Percentiles rank a stretch among this genome's conserved stretches.
Conservation (phyloP, 257 asterid genomes). For the Solanum appendiculatum region DNA sequence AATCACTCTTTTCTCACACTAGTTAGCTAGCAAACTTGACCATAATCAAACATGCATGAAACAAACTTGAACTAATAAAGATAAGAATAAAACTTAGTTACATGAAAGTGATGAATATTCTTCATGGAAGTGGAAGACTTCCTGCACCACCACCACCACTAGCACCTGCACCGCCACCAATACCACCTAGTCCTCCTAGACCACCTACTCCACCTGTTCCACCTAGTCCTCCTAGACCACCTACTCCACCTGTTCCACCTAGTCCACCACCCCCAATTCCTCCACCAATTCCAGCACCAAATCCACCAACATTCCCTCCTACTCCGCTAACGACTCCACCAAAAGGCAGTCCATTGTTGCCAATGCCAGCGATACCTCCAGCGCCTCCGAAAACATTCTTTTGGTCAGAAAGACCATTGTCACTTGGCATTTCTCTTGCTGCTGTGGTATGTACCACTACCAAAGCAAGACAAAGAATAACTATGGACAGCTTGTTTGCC, state of each 20-base stretch:
- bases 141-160: conserved; percentile 16
- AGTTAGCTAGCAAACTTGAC: neutral
- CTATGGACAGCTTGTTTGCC: conserved; percentile 9
- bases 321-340: conserved; percentile 1
- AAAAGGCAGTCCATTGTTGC: neutral
- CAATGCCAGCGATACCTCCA: conserved; percentile 3
- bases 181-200: neutral
- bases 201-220: conserved; percentile 7
- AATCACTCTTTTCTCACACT: neutral
- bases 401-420: conserved; percentile 17
- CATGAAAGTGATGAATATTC: neutral
- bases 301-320: conserved; percentile 8
- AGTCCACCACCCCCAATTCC: neutral
- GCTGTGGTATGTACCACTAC: conserved; percentile 9
- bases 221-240: conserved; percentile 1
- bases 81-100: neutral
- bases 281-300: conserved; percentile 1
- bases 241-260: conserved; percentile 8
- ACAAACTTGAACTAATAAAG: neutral
- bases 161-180: neutral
- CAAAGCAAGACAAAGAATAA: conserved; percentile 10
- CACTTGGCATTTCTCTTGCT: conserved; percentile 24
- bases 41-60: neutral
- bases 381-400: conserved; percentile 20
- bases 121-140: conserved; percentile 21